Evolutionary conservation across 495 filamentous ascomycete species (phyloP), one percentile per base, ranked within the genome.

Genomic region (Physcia stellaris): DNA sequence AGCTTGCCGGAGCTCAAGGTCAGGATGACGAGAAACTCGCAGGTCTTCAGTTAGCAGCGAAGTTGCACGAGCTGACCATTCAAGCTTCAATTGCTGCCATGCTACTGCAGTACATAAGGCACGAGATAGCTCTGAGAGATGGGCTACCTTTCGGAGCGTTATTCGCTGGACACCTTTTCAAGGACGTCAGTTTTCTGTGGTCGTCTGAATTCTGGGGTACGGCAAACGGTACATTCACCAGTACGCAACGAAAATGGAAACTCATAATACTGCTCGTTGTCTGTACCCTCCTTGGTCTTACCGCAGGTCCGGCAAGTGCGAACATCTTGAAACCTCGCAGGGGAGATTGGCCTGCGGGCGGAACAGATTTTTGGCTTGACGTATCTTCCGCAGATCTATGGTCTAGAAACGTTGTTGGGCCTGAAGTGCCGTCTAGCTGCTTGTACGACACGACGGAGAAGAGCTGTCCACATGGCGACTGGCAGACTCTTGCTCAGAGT

Each of bases 121-220:
- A 40, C n/a, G 16, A 44, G 20, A 37, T 35, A 17, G 31, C 31
- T 6, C 20, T 26, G n/a, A 17, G 17, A 11, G 12, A 27, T 3
- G 32, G 32, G 24, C 12, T 43, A 22, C 20, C 48, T 6, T 48
- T 51, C 17, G 48, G 45, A 17, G 23, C 35, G 4, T 15, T 48
- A 17, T 27, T 44, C 18, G 27, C 44, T n/a, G 43, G 43, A 37
- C 30, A 42, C 24, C 34, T 39, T 15, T 44, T 41, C 34, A 17
- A 30, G 7, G 23, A 42, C 19, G 24, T 51, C 20, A 28, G 23
- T 23, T 48, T 41, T 40, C 40, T 51, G 30, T 51, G 48, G 48
- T 51, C 48, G n/a, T 38, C 32, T 22, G 45, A 51, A 34, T 33
- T 51, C 18, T 41, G 48, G 40, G 42, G 22, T 16, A 36, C 35